phyloP scores from a whole-genome alignment of 2,329 filamentous ascomycete species.

The Sclerotinia glacialis region DNA sequence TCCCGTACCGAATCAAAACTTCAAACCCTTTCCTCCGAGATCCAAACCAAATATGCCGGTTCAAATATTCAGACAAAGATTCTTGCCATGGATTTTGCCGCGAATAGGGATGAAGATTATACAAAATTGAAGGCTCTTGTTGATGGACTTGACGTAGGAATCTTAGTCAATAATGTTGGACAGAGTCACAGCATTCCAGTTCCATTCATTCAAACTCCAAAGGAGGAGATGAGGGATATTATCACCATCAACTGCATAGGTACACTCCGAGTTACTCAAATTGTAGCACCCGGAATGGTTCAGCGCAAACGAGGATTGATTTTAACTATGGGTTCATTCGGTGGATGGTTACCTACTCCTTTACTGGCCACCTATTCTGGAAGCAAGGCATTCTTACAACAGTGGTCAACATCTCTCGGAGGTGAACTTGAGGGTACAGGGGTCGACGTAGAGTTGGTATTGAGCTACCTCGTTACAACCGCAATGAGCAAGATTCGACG shows the following conservation, averaged over 20 bases:
- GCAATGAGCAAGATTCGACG: conserved; percentile 96
- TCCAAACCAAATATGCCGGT: conserved; percentile 65
- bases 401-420: conserved; percentile 86
- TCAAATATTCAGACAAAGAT: conserved; percentile 67
- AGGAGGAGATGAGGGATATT: conserved; percentile 81
- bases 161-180: conserved; percentile 96
- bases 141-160: conserved; percentile 72
- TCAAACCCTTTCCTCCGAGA: conserved; percentile 69
- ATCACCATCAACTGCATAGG: conserved; percentile 93
- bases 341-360: conserved; percentile 86
- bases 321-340: conserved; percentile 96
- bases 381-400: conserved; percentile 95
- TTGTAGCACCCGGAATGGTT: conserved; percentile 81
- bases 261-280: conserved; percentile 82
- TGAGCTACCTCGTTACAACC: conserved; percentile 90
- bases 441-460: conserved; percentile 84
- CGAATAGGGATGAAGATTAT: conserved; percentile 78
- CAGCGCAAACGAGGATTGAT: conserved; percentile 83
- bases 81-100: conserved; percentile 87
- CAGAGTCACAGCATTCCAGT: conserved; percentile 92
- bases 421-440: conserved; percentile 77
- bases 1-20: conserved; percentile 96
- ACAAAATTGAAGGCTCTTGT: conserved; percentile 66
- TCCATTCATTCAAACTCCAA: conserved; percentile 75
- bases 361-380: conserved; percentile 94